Evolutionary conservation across 345 rosid genomes (phyloP).

Genomic region (Carallia brachiata): DNA sequence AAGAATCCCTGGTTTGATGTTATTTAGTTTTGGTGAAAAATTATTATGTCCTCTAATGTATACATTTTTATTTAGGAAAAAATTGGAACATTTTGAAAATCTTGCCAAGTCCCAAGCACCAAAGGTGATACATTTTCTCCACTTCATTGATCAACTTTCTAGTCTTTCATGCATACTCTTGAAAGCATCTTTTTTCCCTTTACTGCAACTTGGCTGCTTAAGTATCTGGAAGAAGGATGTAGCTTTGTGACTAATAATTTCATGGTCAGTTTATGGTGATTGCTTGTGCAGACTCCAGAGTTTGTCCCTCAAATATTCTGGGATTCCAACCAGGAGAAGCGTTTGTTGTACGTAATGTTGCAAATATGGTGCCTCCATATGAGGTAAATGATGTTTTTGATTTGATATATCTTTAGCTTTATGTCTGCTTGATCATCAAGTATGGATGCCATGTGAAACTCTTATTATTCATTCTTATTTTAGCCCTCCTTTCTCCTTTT

Average conservation of each 20-base stretch:
- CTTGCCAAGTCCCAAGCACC: constrained; percentile 82
- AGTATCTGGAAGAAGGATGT: background rate
- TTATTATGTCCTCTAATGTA: constrained; percentile 4
- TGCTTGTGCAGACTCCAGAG: constrained; percentile 98
- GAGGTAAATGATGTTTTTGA: constrained; percentile 50
- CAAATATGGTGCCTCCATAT: constrained; percentile 77
- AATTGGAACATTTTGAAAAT: constrained; percentile 57
- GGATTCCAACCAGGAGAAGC: constrained; percentile 99
- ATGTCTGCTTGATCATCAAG: background rate
- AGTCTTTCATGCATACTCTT: background rate
- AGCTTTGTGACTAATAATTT: constrained; percentile 25
- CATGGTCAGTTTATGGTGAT: constrained; percentile 83
- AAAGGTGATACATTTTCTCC: constrained; percentile 44
- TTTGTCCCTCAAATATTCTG: constrained; percentile 80
- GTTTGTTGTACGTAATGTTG: constrained; percentile 84
- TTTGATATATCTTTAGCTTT: background rate
- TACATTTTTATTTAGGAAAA: constrained; percentile 53
- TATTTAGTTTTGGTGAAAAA: constrained; percentile 9
- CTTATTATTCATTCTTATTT: too few relatives aligned
- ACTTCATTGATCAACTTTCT: background rate
- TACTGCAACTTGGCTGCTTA: constrained; percentile 10
- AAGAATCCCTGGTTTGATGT: background rate
- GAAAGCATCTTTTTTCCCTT: background rate
- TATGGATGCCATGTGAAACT: background rate
- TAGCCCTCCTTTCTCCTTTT: background rate